Evolutionary conservation across 306 rosid species (phyloP), one percentile per base, ranked within the genome.

Genomic region (Dryas octopetala): DNA sequence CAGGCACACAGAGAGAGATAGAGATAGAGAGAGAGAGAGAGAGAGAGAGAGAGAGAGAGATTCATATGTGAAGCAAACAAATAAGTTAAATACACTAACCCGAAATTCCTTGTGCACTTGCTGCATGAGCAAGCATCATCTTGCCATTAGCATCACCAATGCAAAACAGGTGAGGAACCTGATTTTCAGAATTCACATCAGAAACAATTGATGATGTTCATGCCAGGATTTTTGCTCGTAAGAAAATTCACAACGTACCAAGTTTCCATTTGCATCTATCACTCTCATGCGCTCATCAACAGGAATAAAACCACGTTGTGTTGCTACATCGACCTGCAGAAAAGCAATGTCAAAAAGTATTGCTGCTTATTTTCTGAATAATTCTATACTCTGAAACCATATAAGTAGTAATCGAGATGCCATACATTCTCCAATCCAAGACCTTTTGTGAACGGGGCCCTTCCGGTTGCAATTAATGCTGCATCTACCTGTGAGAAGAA

Each of bases 61-160:
- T 19, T 19, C 19, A 19, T 19, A 19, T 19, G 50, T 58, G 40
- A 32, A 75, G 51, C 19, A 46, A 9, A 41, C 48, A 23, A 74
- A 66, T 65, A 67, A 70, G 61, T 54, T 10, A 51, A 74, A 49
- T 62, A 40, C 54, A 67, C 74, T 76, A 65, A 86, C 96, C 97
- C 67, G 97, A 90, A 86, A 95, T 95, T 82, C 98, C 97, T 84
- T 95, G 98, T 46, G 98, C 98, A 61, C 97, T 95, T 74, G 96
- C 97, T 69, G 97, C 97, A 87, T 95, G 97, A 78, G 98, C 97
- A 85, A 95, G 92, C 98, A 95, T 95, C 97, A 95, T 87, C 88
- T 95, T 91, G 74, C 97, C 96, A 75, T 95, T 91, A 66, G 97
- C 98, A 81, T 95, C 98, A 49, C 98, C 97, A 73, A 95, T 91